phyloP scores from a whole-genome alignment of 2,329 filamentous ascomycete genomes.

The Tolypocladium ophioglossoides region DNA sequence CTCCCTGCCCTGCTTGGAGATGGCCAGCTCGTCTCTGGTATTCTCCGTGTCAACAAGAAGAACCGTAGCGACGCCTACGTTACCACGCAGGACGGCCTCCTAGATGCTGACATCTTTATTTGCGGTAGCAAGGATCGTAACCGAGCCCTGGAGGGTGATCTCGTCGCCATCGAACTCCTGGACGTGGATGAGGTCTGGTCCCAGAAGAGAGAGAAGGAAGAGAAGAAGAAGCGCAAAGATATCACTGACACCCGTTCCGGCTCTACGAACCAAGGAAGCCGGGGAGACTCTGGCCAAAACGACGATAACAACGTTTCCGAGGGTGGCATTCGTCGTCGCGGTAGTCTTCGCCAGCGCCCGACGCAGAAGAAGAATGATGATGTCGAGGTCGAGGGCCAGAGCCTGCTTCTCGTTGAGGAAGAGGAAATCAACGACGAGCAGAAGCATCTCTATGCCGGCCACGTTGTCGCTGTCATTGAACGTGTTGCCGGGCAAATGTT shows the following conservation, averaged over 20 bases:
- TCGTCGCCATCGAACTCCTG: conserved; percentile 89
- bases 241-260: conserved; percentile 83
- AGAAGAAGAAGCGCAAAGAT: conserved; percentile 99
- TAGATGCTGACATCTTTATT: conserved; percentile 98
- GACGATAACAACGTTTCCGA: conserved; percentile 57
- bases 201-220: conserved; percentile 98
- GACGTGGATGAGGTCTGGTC: conserved; percentile 98
- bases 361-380: conserved; percentile 99
- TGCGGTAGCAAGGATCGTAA: conserved; percentile 99
- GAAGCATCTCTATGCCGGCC: conserved; percentile 93
- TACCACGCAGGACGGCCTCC: conserved; percentile 72
- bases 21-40: conserved; percentile 90
- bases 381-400: conserved; percentile 96
- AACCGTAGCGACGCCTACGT: conserved; percentile 98
- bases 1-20: conserved; percentile 83
- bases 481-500: conserved; percentile 98
- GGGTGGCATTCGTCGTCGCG: conserved; percentile 81
- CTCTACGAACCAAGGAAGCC: conserved; percentile 61
- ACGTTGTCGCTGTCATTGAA: conserved; percentile 95
- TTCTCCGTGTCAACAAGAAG: conserved; percentile 98
- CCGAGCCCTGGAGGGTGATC: conserved; percentile 87
- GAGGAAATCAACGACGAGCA: conserved; percentile 98
- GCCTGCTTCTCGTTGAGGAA: conserved; percentile 89
- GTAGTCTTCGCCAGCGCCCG: conserved; percentile 89
- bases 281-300: conserved; percentile 44